phyloP scores from a whole-genome alignment of 768 basidiomycete species.

The Tricholoma matsutake region DNA sequence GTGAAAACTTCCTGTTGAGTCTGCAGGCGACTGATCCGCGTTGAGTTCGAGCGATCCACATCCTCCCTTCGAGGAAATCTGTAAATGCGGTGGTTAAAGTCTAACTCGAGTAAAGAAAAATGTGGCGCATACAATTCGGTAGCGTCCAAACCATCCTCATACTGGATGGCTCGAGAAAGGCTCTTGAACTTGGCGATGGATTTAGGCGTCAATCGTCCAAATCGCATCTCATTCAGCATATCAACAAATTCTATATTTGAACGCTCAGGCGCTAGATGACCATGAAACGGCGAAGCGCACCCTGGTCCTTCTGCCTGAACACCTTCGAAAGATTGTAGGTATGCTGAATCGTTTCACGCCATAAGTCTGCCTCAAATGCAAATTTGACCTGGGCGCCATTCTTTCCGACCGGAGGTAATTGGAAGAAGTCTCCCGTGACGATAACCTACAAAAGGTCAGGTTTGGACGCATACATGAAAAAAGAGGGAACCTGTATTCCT shows the following conservation, averaged over 20 bases:
- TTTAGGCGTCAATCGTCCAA: conserved; percentile 61
- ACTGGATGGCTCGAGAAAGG: conserved; percentile 67
- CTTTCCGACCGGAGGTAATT: conserved; percentile 89
- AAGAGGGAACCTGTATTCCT: conserved; percentile 73
- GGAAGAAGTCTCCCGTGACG: conserved; percentile 97
- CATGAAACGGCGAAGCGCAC: conserved; percentile 38
- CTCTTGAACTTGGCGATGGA: conserved; percentile 71
- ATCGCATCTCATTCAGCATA: conserved; percentile 99
- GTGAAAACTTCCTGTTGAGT: conserved; percentile 51
- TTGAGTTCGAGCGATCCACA: conserved; percentile 79
- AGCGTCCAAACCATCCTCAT: conserved; percentile 78
- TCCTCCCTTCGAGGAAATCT: conserved; percentile 93
- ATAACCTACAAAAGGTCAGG: conserved; percentile 52
- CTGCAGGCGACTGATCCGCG: conserved; percentile 59
- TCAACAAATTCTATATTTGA: conserved; percentile 71
- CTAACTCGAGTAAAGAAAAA: neutral
- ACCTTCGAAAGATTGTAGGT: conserved; percentile 95
- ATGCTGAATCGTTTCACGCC: conserved; percentile 70
- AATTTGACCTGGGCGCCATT: conserved; percentile 64
- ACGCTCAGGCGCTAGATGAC: neutral
- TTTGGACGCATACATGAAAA: neutral
- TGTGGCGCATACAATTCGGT: conserved; percentile 75
- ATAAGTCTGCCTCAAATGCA: conserved; percentile 84
- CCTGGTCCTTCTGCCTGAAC: conserved; percentile 90
- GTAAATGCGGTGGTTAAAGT: conserved; percentile 1